Percentiles rank a stretch among this genome's conserved stretches.
phyloP scores from a whole-genome alignment of 164 flowering plant genomes.

The Paratinospora sagittata region DNA sequence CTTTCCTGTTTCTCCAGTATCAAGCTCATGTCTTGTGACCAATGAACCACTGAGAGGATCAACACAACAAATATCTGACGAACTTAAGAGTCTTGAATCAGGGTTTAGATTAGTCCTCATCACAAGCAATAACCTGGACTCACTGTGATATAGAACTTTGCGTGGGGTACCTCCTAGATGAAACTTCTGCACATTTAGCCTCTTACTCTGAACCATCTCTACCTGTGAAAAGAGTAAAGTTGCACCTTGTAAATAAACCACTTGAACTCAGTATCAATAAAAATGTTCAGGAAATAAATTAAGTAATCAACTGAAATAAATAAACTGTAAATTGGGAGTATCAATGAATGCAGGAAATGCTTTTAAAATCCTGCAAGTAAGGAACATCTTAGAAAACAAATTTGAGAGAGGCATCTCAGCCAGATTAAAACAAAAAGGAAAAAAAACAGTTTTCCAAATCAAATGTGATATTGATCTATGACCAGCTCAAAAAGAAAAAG shows the following conservation, averaged over 20 bases:
- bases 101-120: constrained; percentile 68
- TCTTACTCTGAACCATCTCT: constrained; percentile 85
- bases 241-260: background rate
- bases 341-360: background rate
- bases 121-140: constrained; percentile 75
- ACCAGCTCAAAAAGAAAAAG: background rate
- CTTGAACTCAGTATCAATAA: background rate
- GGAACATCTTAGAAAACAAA: background rate
- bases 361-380: background rate
- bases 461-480: no score
- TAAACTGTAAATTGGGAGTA: background rate
- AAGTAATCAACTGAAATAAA: background rate
- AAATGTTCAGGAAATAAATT: background rate
- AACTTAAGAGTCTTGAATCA: constrained; percentile 27
- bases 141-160: constrained; percentile 81
- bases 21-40: constrained; percentile 54
- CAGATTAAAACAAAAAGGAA: background rate
- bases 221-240: constrained; percentile 41
- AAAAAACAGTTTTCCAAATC: no score
- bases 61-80: constrained; percentile 87
- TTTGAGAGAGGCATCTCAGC: background rate
- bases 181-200: constrained; percentile 96
- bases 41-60: constrained; percentile 84
- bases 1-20: constrained; percentile 80
- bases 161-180: constrained; percentile 82